These are phyloP conservation scores for Apiospora marii DNA, from an alignment of 2,329 filamentous ascomycete species.

Conservation along the genomic window DNA sequence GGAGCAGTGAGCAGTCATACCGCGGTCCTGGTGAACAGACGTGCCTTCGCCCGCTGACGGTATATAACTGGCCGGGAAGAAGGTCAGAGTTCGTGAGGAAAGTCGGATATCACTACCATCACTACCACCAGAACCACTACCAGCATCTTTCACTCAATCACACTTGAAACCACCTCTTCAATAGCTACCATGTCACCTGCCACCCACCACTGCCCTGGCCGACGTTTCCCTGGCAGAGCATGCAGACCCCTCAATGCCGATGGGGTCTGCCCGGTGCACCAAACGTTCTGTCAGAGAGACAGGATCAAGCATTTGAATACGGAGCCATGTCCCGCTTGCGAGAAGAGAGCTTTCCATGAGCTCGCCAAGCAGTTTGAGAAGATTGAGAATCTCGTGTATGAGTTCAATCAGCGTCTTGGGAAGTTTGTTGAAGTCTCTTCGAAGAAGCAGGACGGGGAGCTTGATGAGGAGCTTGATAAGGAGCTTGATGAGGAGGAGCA, in stretches of 20 bases:
- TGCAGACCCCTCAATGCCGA: not conserved
- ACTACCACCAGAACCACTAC: not conserved
- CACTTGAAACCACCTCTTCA: not conserved
- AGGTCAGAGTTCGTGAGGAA: not conserved
- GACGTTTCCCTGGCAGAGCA: rapidly evolving
- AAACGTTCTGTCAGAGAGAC: too few relatives aligned
- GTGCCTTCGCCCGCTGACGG: not conserved
- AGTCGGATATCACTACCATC: not conserved
- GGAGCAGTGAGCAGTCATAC: not conserved
- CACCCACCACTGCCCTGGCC: not conserved
- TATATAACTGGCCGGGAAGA: not conserved
- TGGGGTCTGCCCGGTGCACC: not conserved
- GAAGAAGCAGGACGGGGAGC: too few relatives aligned
- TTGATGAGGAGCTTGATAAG: too few relatives aligned
- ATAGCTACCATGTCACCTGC: not conserved
- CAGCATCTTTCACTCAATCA: not conserved
- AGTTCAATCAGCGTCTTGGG: too few relatives aligned
- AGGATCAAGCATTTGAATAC: too few relatives aligned
- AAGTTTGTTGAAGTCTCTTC: too few relatives aligned
- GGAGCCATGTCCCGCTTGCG: too few relatives aligned
- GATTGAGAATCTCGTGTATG: too few relatives aligned
- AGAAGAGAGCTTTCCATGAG: too few relatives aligned
- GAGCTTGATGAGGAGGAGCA: too few relatives aligned
- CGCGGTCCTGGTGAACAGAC: not conserved
- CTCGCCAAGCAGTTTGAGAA: too few relatives aligned